A percentile compares a stretch with the other conserved stretches of the same genome.
phyloP scores from a whole-genome alignment of 441 rosid genomes.

The Omphalea diandra region DNA sequence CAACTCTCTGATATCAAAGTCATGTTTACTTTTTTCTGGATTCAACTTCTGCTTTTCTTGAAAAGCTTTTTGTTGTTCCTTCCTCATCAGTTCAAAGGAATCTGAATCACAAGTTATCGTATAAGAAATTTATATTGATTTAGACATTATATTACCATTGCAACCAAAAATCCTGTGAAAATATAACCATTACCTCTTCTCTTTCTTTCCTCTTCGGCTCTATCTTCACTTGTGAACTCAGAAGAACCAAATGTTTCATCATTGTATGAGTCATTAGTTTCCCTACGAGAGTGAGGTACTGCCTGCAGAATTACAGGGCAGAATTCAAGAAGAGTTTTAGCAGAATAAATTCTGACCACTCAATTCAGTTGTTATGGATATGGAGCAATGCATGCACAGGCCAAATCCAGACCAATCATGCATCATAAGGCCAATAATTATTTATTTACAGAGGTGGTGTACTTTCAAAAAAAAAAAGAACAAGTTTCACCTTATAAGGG shows the following conservation, averaged over 20 bases:
- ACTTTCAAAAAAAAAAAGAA: conserved; percentile 19
- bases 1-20: conserved; percentile 62
- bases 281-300: conserved; percentile 63
- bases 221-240: conserved; percentile 71
- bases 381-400: not conserved
- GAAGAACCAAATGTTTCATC: conserved; percentile 98
- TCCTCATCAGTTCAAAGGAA: conserved; percentile 94
- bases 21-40: conserved; percentile 56
- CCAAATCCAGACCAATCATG: conserved; percentile 10
- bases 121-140: not conserved
- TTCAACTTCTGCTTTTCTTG: conserved; percentile 78
- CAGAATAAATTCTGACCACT: not conserved
- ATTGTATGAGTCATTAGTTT: conserved; percentile 65
- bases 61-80: conserved; percentile 86
- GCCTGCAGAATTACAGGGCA: conserved; percentile 55
- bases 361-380: conserved; percentile 2
- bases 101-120: conserved; percentile 43
- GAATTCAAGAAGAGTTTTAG: not conserved
- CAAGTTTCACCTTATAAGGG: conserved; percentile 72
- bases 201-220: conserved; percentile 95
- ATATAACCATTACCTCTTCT: conserved; percentile 71
- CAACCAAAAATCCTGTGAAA: conserved; percentile 9
- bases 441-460: not conserved
- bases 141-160: conserved; percentile 10
- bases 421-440: not conserved